Percentiles rank a stretch among this genome's conserved stretches.
Conservation (phyloP, 2,329 filamentous ascomycete species). For the Seiridium unicorne region DNA sequence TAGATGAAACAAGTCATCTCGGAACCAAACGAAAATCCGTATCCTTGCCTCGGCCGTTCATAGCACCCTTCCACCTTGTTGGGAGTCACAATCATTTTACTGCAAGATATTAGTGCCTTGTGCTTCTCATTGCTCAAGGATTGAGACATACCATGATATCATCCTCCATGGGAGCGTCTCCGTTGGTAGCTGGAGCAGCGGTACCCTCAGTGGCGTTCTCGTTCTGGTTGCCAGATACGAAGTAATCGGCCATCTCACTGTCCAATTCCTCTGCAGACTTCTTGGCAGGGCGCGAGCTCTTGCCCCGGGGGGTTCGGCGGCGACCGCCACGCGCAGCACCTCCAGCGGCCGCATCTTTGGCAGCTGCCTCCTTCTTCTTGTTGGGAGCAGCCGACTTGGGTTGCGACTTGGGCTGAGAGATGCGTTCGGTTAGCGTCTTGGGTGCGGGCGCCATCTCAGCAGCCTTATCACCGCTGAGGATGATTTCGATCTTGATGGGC, state of each 20-base stretch:
- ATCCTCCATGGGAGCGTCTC: constrained; percentile 65
- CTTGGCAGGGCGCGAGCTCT: constrained; percentile 66
- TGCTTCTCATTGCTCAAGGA: background rate
- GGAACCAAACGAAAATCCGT: background rate
- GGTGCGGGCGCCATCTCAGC: constrained; percentile 64
- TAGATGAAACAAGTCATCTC: background rate
- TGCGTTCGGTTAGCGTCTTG: constrained; percentile 78
- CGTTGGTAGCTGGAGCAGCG: constrained; percentile 43
- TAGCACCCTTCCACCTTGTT: too few species aligned
- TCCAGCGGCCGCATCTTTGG: constrained; percentile 39
- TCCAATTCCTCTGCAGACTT: constrained; percentile 97
- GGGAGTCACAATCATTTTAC: background rate
- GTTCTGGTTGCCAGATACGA: constrained; percentile 49
- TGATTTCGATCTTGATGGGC: constrained; percentile 94
- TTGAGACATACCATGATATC: constrained; percentile 48
- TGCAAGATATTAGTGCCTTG: background rate
- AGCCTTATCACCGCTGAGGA: constrained; percentile 74
- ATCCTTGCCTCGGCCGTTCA: background rate
- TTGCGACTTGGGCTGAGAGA: constrained; percentile 70
- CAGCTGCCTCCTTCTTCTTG: constrained; percentile 59
- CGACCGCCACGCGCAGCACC: constrained; percentile 41
- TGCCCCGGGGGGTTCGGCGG: constrained; percentile 44
- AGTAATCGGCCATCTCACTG: constrained; percentile 97
- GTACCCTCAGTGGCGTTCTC: constrained; percentile 45
- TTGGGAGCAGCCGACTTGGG: constrained; percentile 78